Evolutionary conservation across 306 rosid genomes (phyloP).

Genomic region (Astragalus glycyphyllos): DNA sequence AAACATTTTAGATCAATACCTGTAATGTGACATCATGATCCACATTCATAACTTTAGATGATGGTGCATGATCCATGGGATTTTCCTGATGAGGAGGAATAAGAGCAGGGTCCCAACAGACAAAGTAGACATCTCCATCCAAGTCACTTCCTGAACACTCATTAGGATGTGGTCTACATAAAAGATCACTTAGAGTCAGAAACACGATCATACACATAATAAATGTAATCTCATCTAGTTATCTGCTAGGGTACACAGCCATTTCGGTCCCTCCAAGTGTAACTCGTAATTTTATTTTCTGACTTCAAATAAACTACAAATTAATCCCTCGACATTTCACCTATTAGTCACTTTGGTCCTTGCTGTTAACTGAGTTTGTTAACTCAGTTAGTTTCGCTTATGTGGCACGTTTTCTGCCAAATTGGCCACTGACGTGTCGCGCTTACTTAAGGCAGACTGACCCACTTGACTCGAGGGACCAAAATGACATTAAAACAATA

Average conservation of each 20-base stretch:
- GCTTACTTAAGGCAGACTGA: too few relatives aligned
- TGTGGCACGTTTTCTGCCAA: too few relatives aligned
- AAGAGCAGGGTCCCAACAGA: constrained; percentile 74
- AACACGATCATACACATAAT: constrained; percentile 19
- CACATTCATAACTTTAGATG: constrained; percentile 36
- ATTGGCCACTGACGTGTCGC: too few relatives aligned
- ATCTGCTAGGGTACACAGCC: background rate
- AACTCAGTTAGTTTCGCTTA: too few relatives aligned
- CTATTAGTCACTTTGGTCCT: too few relatives aligned
- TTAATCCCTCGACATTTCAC: too few relatives aligned
- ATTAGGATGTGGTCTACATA: constrained; percentile 81
- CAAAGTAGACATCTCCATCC: constrained; percentile 80
- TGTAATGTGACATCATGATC: constrained; percentile 76
- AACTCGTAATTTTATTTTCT: too few relatives aligned
- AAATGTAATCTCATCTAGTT: background rate
- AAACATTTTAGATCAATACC: constrained; percentile 48
- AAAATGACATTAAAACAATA: too few relatives aligned
- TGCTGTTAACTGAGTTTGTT: too few relatives aligned
- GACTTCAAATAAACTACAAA: too few relatives aligned
- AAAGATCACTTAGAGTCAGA: constrained; percentile 34
- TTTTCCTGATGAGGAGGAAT: constrained; percentile 52
- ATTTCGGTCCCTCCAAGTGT: too few relatives aligned
- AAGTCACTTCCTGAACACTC: constrained; percentile 92
- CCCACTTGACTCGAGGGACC: too few relatives aligned
- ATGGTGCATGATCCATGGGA: constrained; percentile 62